Base-by-base conservation (phyloP, 2,329 filamentous ascomycete species). In the Xylariaceae sp. region DNA sequence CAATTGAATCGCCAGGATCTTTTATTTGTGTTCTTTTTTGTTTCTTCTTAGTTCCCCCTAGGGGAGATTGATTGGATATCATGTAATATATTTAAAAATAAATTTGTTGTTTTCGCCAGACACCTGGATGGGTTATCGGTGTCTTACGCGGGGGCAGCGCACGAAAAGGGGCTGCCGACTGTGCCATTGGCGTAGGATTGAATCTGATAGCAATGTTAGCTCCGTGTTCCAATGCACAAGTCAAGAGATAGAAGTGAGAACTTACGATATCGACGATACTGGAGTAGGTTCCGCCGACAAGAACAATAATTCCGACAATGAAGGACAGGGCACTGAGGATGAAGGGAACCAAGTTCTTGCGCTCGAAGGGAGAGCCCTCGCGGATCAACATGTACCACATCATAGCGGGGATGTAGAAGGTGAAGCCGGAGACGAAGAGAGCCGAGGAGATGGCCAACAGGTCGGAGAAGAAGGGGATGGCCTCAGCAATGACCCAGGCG, bases 391-490 rank as follows among this genome's bases (percentile, higher is more conserved):
- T 68, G 66, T 72, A 73, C 71, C 71, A 73, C 62, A 73, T 71
- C 56, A 72, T 63, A 51, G 70, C 71, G 2, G 71, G 71, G 65
- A 73, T 70, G 67, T 73, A 72, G 59, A 73, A 71, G 35, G 71
- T 71, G 66, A 78, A 78, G n/a, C 76, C 77, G 9, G 78, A 80
- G 65, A 82, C 73, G 69, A 82, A 81, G 35, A 82, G 75, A 1
- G 78, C 74, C 1, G 79, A 80, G 52, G 71, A 76, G 67, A 82
- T 78, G 58, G 78, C 76, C n/a, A 92, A 74, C 50, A 92, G 76
- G 53, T 87, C 79, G 62, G 82, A 83, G 76, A 92, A 92, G 70
- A 87, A 85, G 2, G 89, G 89, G 50, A 92, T 87, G 0, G 86
- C 82, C 68, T 88, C 84, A 11, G 88, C 88, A 64, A 92, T 85